Evolutionary conservation across 257 asterid genomes (phyloP), one percentile per base, ranked within the genome.

Genomic region (Solanum sitiens): DNA sequence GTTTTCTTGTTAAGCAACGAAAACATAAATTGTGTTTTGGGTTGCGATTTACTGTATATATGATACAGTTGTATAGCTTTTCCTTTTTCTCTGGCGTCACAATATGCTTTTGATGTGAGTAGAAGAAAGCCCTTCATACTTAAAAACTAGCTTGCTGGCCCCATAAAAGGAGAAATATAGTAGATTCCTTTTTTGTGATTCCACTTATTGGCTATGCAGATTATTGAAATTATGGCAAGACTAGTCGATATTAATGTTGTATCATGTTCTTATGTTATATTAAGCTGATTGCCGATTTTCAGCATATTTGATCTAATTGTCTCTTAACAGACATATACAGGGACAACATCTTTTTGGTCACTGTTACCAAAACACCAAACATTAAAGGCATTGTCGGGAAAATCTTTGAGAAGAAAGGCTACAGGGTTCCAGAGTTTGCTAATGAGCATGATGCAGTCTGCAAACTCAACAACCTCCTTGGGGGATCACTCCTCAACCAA

Each of bases 341-440:
- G 83, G 87, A 67, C 42, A 39, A 39, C 33, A 91, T 91, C 80
- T 86, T 86, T 84, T 91, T 91, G 68, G 90, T 86, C 75, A 86
- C 83, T 30, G 91, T 91, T 71, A 83, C 91, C 18, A 75, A 65
- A 87, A 83, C 83, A 44, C 86, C 90, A 35, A 89, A 45, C 30
- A 83, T 86, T 87, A 59, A 18, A 59, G 59, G 21, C 87, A 87
- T 91, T 25, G 90, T 89, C 75, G 90, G 89, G 71, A 77, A 77
- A 77, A 50, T 91, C 8, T 79, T 91, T 86, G 76, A 71, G 59
- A 85, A 74, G 63, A 74, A 79, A n/a, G 73, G 16, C 30, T 16
- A 44, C 59, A 83, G 30, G 9, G 77, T 67, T 44, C 86, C 89
- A 21, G 53, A 67, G 8, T 91, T 91, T 70, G 89, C 88, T 47